Percentiles rank a stretch among this genome's conserved stretches.
Evolutionary conservation across 805 yeast genomes (phyloP).

Genomic region (Candida ovalis): DNA sequence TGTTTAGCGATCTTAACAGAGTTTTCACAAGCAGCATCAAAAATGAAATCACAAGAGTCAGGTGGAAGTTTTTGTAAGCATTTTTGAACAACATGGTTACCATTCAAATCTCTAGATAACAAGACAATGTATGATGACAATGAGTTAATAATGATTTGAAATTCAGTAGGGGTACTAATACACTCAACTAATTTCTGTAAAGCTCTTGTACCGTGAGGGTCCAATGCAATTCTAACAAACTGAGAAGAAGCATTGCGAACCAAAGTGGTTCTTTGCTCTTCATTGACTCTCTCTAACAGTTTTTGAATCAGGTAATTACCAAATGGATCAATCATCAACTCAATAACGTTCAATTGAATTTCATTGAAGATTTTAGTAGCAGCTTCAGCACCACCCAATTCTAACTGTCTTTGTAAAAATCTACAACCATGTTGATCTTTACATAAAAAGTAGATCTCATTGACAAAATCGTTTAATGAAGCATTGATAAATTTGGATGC

Average conservation of each 20-base stretch:
- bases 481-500: constrained; percentile 69
- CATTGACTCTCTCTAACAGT: constrained; percentile 69
- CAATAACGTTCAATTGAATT: constrained; percentile 71
- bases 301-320: constrained; percentile 96
- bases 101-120: constrained; percentile 85
- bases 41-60: constrained; percentile 79
- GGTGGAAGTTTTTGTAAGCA: constrained; percentile 72
- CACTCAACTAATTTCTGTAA: constrained; percentile 89
- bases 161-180: constrained; percentile 67
- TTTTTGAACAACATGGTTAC: constrained; percentile 95
- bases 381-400: constrained; percentile 54
- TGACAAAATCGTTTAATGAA: constrained; percentile 61
- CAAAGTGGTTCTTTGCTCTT: constrained; percentile 64
- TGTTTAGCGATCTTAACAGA: constrained; percentile 87
- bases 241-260: constrained; percentile 70
- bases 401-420: constrained; percentile 83
- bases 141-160: constrained; percentile 40
- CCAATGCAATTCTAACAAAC: constrained; percentile 76
- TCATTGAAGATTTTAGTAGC: constrained; percentile 79
- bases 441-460: constrained; percentile 76
- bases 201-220: constrained; percentile 96
- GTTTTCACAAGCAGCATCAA: constrained; percentile 73
- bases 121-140: constrained; percentile 63
- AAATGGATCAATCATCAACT: constrained; percentile 91
- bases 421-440: constrained; percentile 97